A percentile compares a stretch with the other conserved stretches of the same genome.
Conservation (phyloP, 192 early-diverging fungal species). For the Coemansia sp. region DNA sequence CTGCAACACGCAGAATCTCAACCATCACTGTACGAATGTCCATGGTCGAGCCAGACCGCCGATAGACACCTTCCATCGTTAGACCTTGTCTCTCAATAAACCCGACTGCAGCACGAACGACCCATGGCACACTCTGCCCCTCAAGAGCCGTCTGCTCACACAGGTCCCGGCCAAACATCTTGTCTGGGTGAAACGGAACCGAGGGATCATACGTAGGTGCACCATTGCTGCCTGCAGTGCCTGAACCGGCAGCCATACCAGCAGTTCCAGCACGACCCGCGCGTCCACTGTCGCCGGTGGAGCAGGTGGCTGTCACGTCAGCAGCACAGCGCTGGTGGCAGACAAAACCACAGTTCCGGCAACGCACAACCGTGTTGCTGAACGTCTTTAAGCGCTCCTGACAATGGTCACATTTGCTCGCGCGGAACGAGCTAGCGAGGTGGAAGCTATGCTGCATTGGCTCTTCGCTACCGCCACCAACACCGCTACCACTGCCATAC, state of each 20-base stretch:
- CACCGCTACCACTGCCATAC: not conserved
- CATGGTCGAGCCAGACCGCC: slow-evolving; percentile 71
- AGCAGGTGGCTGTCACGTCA: slow-evolving; percentile 42
- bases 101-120: slow-evolving; percentile 65
- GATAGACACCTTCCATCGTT: slow-evolving; percentile 76
- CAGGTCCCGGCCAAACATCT: slow-evolving; percentile 68
- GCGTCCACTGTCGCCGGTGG: slow-evolving; percentile 5
- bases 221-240: not conserved
- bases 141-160: slow-evolving; percentile 57
- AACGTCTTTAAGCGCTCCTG: slow-evolving; percentile 48
- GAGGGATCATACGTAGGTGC: slow-evolving; percentile 10
- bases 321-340: slow-evolving; percentile 49
- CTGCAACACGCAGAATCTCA: slow-evolving; percentile 59
- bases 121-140: slow-evolving; percentile 59
- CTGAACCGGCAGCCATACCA: not conserved
- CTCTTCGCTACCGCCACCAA: not conserved
- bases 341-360: slow-evolving; percentile 45
- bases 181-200: slow-evolving; percentile 34
- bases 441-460: slow-evolving; percentile 44
- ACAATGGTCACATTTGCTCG: slow-evolving; percentile 49
- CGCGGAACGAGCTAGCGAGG: slow-evolving; percentile 35
- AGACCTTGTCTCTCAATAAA: slow-evolving; percentile 70
- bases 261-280: slow-evolving; percentile 4
- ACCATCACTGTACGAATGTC: slow-evolving; percentile 66
- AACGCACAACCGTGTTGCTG: slow-evolving; percentile 38